Evolutionary conservation across 257 asterid species (phyloP).

Genomic region (Anisodus tanguticus): DNA sequence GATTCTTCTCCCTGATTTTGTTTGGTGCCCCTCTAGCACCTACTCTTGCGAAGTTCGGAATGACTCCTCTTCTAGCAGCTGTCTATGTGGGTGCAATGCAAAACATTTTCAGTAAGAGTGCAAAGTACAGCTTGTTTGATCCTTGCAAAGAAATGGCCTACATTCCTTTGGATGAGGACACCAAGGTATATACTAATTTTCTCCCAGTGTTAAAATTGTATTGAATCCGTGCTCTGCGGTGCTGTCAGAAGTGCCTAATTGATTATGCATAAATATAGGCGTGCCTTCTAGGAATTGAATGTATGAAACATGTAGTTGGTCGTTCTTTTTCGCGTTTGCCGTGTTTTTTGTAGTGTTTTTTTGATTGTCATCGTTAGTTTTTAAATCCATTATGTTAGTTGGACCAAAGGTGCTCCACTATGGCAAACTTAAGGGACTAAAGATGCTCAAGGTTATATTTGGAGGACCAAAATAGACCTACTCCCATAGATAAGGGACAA

Average conservation of each 20-base stretch:
- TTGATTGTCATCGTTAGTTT: too few species aligned
- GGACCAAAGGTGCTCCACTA: too few species aligned
- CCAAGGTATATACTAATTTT: constrained; percentile 62
- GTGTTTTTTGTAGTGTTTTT: too few species aligned
- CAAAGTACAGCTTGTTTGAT: constrained; percentile 94
- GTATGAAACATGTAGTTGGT: background rate
- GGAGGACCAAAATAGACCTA: too few species aligned
- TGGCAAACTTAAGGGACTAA: too few species aligned
- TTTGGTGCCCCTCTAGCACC: constrained; percentile 90
- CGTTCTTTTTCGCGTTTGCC: too few species aligned
- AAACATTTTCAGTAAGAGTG: constrained; percentile 95
- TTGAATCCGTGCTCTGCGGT: background rate
- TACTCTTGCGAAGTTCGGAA: constrained; percentile 70
- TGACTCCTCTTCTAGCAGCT: constrained; percentile 97
- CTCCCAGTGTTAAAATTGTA: background rate
- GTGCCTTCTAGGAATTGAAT: background rate
- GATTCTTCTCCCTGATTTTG: constrained; percentile 87
- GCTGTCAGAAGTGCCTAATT: background rate
- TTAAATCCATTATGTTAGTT: too few species aligned
- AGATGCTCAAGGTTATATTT: too few species aligned
- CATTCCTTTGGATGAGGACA: constrained; percentile 97
- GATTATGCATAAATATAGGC: background rate
- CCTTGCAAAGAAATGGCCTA: constrained; percentile 99
- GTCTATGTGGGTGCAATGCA: constrained; percentile 98
- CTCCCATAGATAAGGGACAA: too few species aligned